Evolutionary conservation across 805 yeast genomes (phyloP).

Genomic region (Clavispora carvajalis): DNA sequence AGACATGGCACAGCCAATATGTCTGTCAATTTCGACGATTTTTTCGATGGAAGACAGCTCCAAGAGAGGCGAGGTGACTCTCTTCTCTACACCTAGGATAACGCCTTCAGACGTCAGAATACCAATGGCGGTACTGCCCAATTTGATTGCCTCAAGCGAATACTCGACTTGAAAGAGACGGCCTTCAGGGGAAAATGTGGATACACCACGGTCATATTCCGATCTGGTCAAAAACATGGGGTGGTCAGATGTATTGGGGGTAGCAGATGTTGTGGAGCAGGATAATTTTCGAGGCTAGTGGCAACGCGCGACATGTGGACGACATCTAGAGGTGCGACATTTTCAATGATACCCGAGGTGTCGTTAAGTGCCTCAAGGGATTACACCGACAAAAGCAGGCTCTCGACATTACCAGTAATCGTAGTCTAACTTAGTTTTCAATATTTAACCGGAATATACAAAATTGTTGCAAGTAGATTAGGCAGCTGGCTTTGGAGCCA

Average conservation of each 20-base stretch:
- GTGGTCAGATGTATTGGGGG: background rate
- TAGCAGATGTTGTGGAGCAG: background rate
- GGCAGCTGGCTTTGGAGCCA: slow-evolving; percentile 35
- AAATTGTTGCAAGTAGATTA: slow-evolving; percentile 2
- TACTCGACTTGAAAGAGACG: slow-evolving; percentile 97
- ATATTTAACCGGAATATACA: slow-evolving; percentile 1
- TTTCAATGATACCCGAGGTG: background rate
- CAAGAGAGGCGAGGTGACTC: slow-evolving; percentile 87
- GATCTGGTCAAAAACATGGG: slow-evolving; percentile 96
- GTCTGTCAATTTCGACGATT: slow-evolving; percentile 89
- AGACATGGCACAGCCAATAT: slow-evolving; percentile 97
- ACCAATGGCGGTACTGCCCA: slow-evolving; percentile 98
- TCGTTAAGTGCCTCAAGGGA: no score
- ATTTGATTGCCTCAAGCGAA: slow-evolving; percentile 93
- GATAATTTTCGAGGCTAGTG: slow-evolving; percentile 3
- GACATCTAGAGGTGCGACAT: slow-evolving; percentile 9
- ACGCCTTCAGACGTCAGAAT: slow-evolving; percentile 94
- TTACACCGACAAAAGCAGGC: no score
- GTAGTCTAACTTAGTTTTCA: background rate
- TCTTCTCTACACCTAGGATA: slow-evolving; percentile 91
- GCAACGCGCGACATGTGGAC: slow-evolving; percentile 7
- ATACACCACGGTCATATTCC: slow-evolving; percentile 98
- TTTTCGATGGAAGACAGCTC: slow-evolving; percentile 94
- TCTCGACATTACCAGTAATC: background rate
- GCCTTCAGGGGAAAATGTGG: slow-evolving; percentile 98